Conservation (phyloP, 495 filamentous ascomycete species). For the Annulohypoxylon moriforme region DNA sequence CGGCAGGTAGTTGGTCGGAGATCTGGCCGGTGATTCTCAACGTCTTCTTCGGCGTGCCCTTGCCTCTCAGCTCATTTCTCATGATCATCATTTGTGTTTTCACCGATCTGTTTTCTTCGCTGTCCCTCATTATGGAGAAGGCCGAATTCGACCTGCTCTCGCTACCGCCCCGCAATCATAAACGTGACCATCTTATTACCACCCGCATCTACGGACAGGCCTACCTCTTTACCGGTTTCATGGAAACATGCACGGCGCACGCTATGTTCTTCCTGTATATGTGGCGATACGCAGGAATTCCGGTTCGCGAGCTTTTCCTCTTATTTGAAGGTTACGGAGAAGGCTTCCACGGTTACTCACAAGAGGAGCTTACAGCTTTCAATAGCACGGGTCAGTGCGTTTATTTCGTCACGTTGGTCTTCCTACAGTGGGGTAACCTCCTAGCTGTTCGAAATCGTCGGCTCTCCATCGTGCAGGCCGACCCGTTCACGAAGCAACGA, state of each 20-base stretch:
- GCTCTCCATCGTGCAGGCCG: background rate
- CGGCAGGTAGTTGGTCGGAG: background rate
- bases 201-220: background rate
- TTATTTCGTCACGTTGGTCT: background rate
- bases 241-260: background rate
- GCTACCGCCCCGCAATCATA: background rate
- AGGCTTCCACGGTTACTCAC: background rate
- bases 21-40: background rate
- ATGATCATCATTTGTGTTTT: background rate
- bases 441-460: background rate
- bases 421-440: slow-evolving; percentile 1
- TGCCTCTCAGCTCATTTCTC: background rate
- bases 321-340: background rate
- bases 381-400: background rate
- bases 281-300: background rate
- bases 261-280: background rate
- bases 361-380: background rate
- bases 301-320: background rate
- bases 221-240: background rate
- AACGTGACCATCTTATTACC: background rate
- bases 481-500: slow-evolving; percentile 1
- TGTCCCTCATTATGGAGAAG: background rate
- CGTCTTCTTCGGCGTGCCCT: background rate
- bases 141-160: background rate
- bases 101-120: background rate